These are phyloP conservation scores for Leishmania arabica DNA, from an alignment of 208 protist species.

Conservation along the genomic window DNA sequence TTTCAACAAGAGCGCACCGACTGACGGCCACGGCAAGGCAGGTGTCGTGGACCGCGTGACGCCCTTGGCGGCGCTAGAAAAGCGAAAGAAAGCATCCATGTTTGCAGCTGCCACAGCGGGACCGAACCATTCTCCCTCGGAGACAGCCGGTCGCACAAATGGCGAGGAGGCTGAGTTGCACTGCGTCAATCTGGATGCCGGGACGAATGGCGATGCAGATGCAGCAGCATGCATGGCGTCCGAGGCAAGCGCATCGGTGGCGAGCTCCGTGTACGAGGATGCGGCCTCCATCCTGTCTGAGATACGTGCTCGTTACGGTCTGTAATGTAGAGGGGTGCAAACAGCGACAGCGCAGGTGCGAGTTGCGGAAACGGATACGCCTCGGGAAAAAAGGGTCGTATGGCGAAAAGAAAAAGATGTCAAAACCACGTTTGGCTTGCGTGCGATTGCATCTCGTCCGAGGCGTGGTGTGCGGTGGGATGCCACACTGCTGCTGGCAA, in stretches of 20 bases:
- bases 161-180: background rate
- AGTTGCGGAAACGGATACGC: background rate
- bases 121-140: background rate
- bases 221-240: background rate
- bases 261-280: conserved; percentile 38
- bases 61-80: background rate
- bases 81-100: background rate
- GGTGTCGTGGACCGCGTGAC: background rate
- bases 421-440: background rate
- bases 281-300: conserved; percentile 49
- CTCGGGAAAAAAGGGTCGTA: background rate
- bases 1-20: background rate
- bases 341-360: background rate
- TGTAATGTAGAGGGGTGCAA: conserved; percentile 17
- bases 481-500: background rate
- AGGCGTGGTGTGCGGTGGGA: background rate
- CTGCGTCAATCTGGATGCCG: background rate
- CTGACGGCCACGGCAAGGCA: no score
- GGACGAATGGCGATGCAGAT: background rate
- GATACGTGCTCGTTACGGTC: conserved; percentile 46
- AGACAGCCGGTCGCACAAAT: background rate
- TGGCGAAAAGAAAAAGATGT: background rate
- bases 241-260: conserved; percentile 17
- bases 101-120: background rate
- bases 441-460: background rate